These are phyloP conservation scores for Exophiala calicioides DNA, from an alignment of 2,329 filamentous ascomycete genomes.

Conservation along the genomic window DNA sequence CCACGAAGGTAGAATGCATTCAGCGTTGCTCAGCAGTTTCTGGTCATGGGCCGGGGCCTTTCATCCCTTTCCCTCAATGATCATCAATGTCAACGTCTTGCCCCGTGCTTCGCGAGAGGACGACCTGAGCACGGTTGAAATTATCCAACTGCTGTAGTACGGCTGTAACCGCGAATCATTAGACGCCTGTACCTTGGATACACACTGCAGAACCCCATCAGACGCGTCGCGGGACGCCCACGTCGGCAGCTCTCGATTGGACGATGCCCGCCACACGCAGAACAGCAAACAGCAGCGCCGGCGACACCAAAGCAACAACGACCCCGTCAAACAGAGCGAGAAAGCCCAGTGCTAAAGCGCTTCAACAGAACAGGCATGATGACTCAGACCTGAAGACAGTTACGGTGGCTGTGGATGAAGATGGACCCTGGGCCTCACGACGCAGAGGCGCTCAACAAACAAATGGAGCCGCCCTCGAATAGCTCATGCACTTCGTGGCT, in stretches of 20 bases:
- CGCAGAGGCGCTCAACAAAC: background rate
- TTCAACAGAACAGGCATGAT: slow-evolving; percentile 4
- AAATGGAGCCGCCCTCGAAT: background rate
- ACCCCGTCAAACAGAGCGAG: slow-evolving; percentile 3
- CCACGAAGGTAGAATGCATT: too few relatives aligned
- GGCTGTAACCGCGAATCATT: too few relatives aligned
- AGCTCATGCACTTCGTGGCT: background rate
- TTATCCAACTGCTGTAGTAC: too few relatives aligned
- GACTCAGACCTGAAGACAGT: slow-evolving; percentile 6
- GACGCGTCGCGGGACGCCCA: background rate
- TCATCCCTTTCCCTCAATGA: too few relatives aligned
- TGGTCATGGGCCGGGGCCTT: too few relatives aligned
- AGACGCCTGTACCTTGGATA: too few relatives aligned
- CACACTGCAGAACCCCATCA: too few relatives aligned
- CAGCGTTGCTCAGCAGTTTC: too few relatives aligned
- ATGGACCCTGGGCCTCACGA: background rate
- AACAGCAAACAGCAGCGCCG: background rate
- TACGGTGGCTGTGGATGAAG: slow-evolving; percentile 1
- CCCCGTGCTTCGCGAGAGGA: too few relatives aligned
- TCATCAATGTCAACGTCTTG: too few relatives aligned
- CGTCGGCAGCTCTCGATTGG: slow-evolving; percentile 1
- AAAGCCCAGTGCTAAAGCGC: slow-evolving; percentile 4
- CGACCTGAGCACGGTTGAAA: too few relatives aligned
- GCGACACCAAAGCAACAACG: slow-evolving; percentile 3
- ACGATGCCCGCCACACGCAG: slow-evolving; percentile 1